Conservation (phyloP, 257 asterid species). For the Fraxinus americana region DNA sequence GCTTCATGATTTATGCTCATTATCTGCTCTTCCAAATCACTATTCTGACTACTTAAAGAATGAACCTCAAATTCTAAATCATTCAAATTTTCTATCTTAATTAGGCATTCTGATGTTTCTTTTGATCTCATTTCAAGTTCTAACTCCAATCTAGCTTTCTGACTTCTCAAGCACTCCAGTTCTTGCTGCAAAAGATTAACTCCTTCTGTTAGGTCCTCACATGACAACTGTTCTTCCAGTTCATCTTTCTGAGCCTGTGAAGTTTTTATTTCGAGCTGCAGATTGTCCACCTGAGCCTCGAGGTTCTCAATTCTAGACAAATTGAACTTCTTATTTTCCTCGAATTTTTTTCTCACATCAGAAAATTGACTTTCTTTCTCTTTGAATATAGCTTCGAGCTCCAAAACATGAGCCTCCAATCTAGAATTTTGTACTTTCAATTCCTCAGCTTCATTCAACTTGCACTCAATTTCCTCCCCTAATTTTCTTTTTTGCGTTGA, state of each 20-base stretch:
- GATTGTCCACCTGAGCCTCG: slow-evolving; percentile 18
- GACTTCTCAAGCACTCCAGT: slow-evolving; percentile 22
- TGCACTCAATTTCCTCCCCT: slow-evolving; percentile 27
- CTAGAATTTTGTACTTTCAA: slow-evolving; percentile 24
- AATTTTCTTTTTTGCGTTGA: slow-evolving; percentile 26
- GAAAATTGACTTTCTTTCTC: slow-evolving; percentile 38
- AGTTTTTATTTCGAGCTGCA: slow-evolving; percentile 38
- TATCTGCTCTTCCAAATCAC: slow-evolving; percentile 37
- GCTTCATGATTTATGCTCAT: slow-evolving; percentile 32
- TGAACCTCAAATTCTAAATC: slow-evolving; percentile 26
- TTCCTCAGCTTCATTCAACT: slow-evolving; percentile 26
- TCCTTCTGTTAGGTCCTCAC: slow-evolving; percentile 32
- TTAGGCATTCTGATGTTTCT: slow-evolving; percentile 25
- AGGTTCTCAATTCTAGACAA: slow-evolving; percentile 35
- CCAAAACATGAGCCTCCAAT: slow-evolving; percentile 31
- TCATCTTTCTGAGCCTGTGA: slow-evolving; percentile 34
- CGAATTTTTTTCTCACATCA: slow-evolving; percentile 23
- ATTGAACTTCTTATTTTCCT: slow-evolving; percentile 36
- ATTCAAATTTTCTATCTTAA: slow-evolving; percentile 21
- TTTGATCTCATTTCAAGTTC: slow-evolving; percentile 26
- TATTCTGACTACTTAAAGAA: slow-evolving; percentile 27
- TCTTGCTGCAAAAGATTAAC: slow-evolving; percentile 28
- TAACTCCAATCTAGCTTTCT: slow-evolving; percentile 37
- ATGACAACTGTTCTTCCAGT: slow-evolving; percentile 31
- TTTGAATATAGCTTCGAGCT: slow-evolving; percentile 19